Evolutionary conservation across 371 early-diverging fungal species (phyloP), one percentile per base, ranked within the genome.

Genomic region (Paramicrosporidium saccamoebae): DNA sequence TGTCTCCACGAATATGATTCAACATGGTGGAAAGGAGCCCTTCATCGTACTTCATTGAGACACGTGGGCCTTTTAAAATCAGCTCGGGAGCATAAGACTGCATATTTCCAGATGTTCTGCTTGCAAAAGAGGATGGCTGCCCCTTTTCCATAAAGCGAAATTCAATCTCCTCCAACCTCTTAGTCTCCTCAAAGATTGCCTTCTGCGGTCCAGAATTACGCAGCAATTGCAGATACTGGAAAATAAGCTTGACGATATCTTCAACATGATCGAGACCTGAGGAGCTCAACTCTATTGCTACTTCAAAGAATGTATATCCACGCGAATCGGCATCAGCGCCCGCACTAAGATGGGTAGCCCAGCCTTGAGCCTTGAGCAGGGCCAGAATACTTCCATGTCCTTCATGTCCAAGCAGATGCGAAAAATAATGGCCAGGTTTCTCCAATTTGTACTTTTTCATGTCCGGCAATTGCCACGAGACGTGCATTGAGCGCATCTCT

Each of bases 401-500:
- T n/a, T n/a, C n/a, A 30, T 74, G 71, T n/a, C 69, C 72, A 20
- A 73, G 53, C 18, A 73, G 43, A 27, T 64, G 64, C 7, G 60
- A 50, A n/a, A 73, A 32, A 27, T 69, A 72, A 11, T 49, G 37
- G 7, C 48, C 49, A 18, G 75, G 71, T 48, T 68, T 35, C 9
- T 16, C 6, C 5, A 15, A 14, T 22, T 33, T 32, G 7, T 21
- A 23, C 6, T 26, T 26, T 23, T 40, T 37, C 13, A 25, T 27
- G 35, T 74, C 73, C 0, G 78, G 75, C 32, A 75, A 61, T n/a
- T 77, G 69, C 30, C 78, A 90, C 7, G 55, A 53, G 35, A 90
- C 34, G 24, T 63, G 58, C 21, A 90, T 38, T 3, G 48, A 38
- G 9, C 69, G 58, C 10, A 58, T 40, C 33, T 82, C 64, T 33